A percentile compares a stretch with the other conserved stretches of the same genome.
These are phyloP conservation scores for Neoscytalidium dimidiatum DNA, from an alignment of 2,329 filamentous ascomycete species.

Conservation along the genomic window DNA sequence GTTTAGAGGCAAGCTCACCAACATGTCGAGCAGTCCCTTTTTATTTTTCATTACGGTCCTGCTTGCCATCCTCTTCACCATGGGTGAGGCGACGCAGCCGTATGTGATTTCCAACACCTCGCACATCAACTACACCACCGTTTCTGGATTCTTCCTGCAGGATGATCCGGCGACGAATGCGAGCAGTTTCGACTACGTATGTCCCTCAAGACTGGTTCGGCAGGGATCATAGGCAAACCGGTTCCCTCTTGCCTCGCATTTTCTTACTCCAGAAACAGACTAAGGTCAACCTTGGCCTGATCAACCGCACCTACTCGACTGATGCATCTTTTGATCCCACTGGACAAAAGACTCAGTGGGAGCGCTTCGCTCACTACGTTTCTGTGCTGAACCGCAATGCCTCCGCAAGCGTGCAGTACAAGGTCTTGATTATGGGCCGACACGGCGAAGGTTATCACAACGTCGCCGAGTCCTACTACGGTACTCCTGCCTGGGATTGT, in stretches of 20 bases:
- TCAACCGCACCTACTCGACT: conserved; percentile 62
- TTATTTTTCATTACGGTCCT: conserved; percentile 17
- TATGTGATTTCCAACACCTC: conserved; percentile 5
- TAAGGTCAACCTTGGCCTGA: conserved; percentile 65
- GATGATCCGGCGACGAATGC: conserved; percentile 60
- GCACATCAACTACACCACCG: conserved; percentile 61
- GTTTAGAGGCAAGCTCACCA: not conserved
- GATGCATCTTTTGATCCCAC: conserved; percentile 46
- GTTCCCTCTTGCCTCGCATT: not conserved
- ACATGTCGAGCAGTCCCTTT: conserved; percentile 16
- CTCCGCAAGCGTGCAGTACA: conserved; percentile 57
- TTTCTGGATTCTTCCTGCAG: conserved; percentile 65
- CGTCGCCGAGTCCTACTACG: conserved; percentile 66
- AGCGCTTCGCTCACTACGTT: conserved; percentile 63
- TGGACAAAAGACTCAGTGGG: conserved; percentile 60
- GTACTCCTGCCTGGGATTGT: conserved; percentile 69
- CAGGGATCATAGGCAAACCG: conserved; percentile 30
- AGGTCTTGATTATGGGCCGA: conserved; percentile 67
- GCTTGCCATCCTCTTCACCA: conserved; percentile 16
- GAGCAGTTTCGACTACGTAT: conserved; percentile 62
- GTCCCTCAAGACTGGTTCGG: not conserved
- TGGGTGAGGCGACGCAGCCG: conserved; percentile 14
- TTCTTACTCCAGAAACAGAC: conserved; percentile 42
- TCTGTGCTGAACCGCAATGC: conserved; percentile 53
- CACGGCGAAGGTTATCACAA: conserved; percentile 71